Conservation (phyloP, 306 rosid genomes). For the Trifolium dubium region DNA sequence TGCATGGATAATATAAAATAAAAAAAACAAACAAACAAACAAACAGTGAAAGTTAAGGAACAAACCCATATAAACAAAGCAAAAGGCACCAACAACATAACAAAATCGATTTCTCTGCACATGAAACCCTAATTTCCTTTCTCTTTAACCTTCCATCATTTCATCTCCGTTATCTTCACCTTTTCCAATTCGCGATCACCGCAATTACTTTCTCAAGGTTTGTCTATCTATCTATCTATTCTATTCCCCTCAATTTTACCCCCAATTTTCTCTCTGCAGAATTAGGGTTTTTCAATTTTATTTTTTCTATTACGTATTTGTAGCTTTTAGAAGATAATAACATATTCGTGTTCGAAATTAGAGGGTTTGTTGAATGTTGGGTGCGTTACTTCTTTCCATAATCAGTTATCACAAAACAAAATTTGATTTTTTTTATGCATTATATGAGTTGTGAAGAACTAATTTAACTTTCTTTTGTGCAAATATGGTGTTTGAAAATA, state of each 20-base stretch:
- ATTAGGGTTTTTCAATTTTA: background rate
- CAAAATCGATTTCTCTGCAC: background rate
- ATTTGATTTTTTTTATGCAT: background rate
- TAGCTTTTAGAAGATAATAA: background rate
- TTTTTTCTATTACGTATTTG: background rate
- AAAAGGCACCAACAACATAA: background rate
- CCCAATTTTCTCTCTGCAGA: background rate
- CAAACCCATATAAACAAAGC: background rate
- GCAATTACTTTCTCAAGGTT: constrained; percentile 35
- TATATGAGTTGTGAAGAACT: background rate
- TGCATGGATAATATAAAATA: no score
- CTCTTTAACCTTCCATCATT: background rate
- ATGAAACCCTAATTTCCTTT: constrained; percentile 40
- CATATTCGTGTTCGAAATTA: background rate
- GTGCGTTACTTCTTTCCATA: background rate
- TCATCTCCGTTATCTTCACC: background rate
- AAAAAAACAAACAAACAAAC: no score
- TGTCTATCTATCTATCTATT: constrained; percentile 20
- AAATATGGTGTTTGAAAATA: no score
- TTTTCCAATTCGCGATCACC: background rate
- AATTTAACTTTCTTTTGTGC: no score
- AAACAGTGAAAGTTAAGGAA: no score
- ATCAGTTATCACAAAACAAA: background rate
- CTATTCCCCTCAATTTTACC: constrained; percentile 2
- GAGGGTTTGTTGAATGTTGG: background rate